Base-by-base conservation (phyloP, 1,284 basidiomycete genomes). In the Heterobasidion parviporum region DNA sequence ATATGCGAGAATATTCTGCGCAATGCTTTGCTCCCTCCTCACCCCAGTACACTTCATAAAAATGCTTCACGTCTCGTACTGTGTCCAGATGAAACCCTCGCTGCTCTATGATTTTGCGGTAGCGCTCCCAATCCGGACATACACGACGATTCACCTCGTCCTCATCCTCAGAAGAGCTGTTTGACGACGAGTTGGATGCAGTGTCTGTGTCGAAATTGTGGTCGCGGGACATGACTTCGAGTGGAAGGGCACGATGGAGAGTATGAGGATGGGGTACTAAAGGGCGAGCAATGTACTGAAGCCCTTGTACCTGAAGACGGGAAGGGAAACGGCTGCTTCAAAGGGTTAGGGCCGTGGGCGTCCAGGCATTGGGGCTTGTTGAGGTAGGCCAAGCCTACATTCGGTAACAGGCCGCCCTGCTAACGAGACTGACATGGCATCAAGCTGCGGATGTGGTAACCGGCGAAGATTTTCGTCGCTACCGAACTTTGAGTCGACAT, bases 41-140 rank as follows among this genome's bases (percentile, higher is more conserved):
- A 54, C 67, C 64, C 66, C 68, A 68, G 53, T 70, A 68, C 32
- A 69, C 68, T 53, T 70, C 69, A 62, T 84, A 85, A 64, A 75
- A 80, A 10, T 72, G 70, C 62, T 76, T 82, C 38, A 84, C 85
- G 62, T 87, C 85, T 53, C 75, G 73, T 48, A 80, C 78, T 16
- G 85, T 89, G 60, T 89, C 85, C 1, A 89, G 78, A 48, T 73
- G 77, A 64, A 80, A 81, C 7, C 84, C 86, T 50, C 75, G 74
- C 55, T 66, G 58, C 56, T 74, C 70, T 49, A 87, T 70, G 35
- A 79, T 58, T 50, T 61, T 59, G n/a, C 74, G 72, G 64, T 85
- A 85, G 52, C 70, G 69, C 38, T 73, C 72, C 86, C 86, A 89
- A 61, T 77, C 71, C 4, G 85, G 86, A 32, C 71, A 69, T 43